Conservation (phyloP, 495 filamentous ascomycete species). For the Neurospora discreta region DNA sequence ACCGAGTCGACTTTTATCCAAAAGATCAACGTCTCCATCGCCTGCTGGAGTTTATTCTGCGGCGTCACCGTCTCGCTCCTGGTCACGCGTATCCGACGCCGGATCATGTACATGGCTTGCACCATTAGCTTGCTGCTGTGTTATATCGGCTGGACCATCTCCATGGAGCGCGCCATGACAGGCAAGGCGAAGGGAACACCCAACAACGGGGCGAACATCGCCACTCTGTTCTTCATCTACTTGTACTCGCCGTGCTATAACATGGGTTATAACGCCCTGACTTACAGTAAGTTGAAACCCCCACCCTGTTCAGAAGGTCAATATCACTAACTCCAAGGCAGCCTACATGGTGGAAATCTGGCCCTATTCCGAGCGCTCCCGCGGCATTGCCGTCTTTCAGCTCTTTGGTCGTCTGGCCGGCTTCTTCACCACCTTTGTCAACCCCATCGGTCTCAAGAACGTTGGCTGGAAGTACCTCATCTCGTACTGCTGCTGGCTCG, state of each 20-base stretch:
- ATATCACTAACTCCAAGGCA: background rate
- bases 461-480: conserved; percentile 49
- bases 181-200: conserved; percentile 22
- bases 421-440: conserved; percentile 48
- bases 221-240: conserved; percentile 50
- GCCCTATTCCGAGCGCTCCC: conserved; percentile 49
- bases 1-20: conserved; percentile 41
- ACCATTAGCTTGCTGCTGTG: conserved; percentile 40
- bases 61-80: conserved; percentile 42
- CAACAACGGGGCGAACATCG: conserved; percentile 31
- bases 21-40: conserved; percentile 47
- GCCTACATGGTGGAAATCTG: conserved; percentile 56
- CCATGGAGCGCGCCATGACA: conserved; percentile 41
- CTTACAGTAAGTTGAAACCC: conserved; percentile 41
- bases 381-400: conserved; percentile 53
- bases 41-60: conserved; percentile 45
- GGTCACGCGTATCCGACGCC: conserved; percentile 40
- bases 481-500: conserved; percentile 45
- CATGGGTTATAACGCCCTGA: conserved; percentile 57
- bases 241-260: conserved; percentile 53
- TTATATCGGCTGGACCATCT: conserved; percentile 50
- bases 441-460: conserved; percentile 50
- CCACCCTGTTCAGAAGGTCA: background rate
- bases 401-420: conserved; percentile 40
- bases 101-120: conserved; percentile 48